Conservation (phyloP, 75 land plant species). For the Gnetum montanum region DNA sequence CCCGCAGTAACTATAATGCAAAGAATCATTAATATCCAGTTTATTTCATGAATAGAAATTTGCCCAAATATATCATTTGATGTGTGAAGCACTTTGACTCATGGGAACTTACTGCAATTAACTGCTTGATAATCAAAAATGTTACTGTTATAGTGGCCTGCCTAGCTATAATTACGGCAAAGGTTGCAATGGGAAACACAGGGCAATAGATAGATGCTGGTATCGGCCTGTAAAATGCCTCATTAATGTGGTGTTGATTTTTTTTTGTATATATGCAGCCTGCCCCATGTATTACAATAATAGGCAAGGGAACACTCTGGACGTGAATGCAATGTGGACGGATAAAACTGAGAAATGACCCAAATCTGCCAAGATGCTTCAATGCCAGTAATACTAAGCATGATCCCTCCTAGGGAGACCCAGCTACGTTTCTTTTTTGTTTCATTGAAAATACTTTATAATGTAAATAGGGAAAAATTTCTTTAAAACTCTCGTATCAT, state of each 20-base stretch:
- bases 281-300: conserved; percentile 80
- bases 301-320: conserved; percentile 75
- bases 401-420: conserved; percentile 85
- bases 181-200: conserved; percentile 52
- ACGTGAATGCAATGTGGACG: conserved; percentile 68
- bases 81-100: conserved; percentile 76
- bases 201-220: conserved; percentile 79
- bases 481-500: conserved; percentile 49
- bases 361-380: conserved; percentile 76
- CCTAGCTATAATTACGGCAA: conserved; percentile 74
- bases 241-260: conserved; percentile 36
- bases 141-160: conserved; percentile 80
- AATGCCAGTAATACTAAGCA: conserved; percentile 81
- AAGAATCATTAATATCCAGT: conserved; percentile 81
- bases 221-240: conserved; percentile 71
- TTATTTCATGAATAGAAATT: conserved; percentile 78
- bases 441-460: conserved; percentile 42
- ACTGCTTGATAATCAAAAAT: conserved; percentile 70
- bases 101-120: conserved; percentile 71
- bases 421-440: conserved; percentile 41
- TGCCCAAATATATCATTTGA: conserved; percentile 64
- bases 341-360: conserved; percentile 54
- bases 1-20: conserved; percentile 64
- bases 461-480: conserved; percentile 69
- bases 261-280: conserved; percentile 70